These are phyloP conservation scores for Plasmodium reichenowi DNA, from an alignment of 169 alveolate genomes.

Conservation along the genomic window DNA sequence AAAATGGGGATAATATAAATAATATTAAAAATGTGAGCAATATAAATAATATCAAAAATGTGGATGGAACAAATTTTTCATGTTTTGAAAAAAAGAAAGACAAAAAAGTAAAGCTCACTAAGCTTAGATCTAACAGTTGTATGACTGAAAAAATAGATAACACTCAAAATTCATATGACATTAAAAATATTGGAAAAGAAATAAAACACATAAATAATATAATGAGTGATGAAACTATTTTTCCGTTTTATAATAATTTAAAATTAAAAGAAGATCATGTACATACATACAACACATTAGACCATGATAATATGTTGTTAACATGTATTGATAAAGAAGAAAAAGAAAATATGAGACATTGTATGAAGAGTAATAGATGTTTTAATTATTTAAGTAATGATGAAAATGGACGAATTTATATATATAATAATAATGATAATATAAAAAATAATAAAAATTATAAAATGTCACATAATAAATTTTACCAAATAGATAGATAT, in stretches of 20 bases:
- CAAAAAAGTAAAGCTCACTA: no score
- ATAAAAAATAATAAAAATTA: neutral
- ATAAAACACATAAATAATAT: slow-evolving; percentile 8
- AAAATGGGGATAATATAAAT: no score
- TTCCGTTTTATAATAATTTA: neutral
- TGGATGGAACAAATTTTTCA: no score
- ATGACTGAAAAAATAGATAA: neutral
- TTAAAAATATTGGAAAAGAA: neutral
- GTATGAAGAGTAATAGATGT: neutral
- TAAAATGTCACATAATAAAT: no score
- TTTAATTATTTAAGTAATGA: neutral
- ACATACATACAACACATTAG: neutral
- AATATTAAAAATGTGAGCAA: no score
- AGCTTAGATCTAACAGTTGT: no score
- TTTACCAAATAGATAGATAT: no score
- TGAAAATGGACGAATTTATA: neutral
- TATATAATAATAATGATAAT: neutral
- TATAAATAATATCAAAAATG: no score
- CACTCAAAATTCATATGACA: neutral
- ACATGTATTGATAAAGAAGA: neutral
- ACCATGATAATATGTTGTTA: neutral
- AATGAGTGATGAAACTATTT: neutral
- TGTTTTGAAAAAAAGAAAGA: no score
- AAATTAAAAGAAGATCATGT: slow-evolving; percentile 5
- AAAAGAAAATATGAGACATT: neutral